Evolutionary conservation across 2,329 filamentous ascomycete species (phyloP), one percentile per base, ranked within the genome.

Genomic region (Ceratocystis lukuohia): DNA sequence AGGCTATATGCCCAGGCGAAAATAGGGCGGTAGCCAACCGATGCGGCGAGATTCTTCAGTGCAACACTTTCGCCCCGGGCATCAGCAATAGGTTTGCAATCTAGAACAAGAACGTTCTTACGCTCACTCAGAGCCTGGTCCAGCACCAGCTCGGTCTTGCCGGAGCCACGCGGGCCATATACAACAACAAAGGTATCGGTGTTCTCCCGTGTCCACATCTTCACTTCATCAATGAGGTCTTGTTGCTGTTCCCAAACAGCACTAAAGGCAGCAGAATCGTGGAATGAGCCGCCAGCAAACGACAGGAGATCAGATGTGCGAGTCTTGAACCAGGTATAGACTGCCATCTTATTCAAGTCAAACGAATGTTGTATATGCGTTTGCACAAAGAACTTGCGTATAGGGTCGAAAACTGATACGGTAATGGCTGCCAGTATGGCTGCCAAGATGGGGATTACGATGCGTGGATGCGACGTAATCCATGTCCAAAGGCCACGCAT

Each of bases 1-100:
- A 97, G 84, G 72, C 86, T 96, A 75, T 97, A 96, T 77, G 95
- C 88, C 89, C 92, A 97, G 0, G 90, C 95, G 74, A 99, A 99
- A 0, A 99, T 85, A 0, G 94, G 94, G 7, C 89, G 82, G 73
- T 96, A 97, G 7, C 94, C 93, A 62, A 97, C 92, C 69, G 92
- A 85, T 1, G 80, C 77, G 0, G 93, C 94, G 5, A 94, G 86
- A 50, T 88, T 86, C 68, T 84, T 84, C 71, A 99, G 96, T 0
- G 89, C 96, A 2, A 86, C 84, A 6, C 87, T 86, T 72, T 99
- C 94, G 4, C 94, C 92, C 65, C 89, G 85, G 0, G 93, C 91
- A 75, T 97, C 93, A 68, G 93, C 88, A 10, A 97, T 89, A 0
- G 89, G 88, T 74, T 96, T 96, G 78, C 93, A 97, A 76, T 99